Evolutionary conservation across 345 rosid genomes (phyloP).

Genomic region (Hibiscus mutabilis): DNA sequence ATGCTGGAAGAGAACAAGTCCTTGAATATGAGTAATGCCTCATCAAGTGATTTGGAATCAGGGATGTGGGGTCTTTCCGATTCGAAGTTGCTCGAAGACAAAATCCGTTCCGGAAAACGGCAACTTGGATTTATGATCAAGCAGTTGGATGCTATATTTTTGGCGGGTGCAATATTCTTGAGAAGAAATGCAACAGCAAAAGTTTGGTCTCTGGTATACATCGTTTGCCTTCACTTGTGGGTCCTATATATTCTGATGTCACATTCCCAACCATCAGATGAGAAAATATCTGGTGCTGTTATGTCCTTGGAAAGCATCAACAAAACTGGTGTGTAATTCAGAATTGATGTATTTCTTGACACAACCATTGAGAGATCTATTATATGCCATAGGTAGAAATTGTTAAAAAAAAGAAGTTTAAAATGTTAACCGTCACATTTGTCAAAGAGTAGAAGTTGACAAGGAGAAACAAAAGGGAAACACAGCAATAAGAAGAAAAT

Average conservation of each 20-base stretch:
- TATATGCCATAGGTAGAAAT: no score
- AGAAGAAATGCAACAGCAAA: constrained; percentile 73
- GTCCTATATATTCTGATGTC: constrained; percentile 69
- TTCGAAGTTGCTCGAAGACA: constrained; percentile 54
- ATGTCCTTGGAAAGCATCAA: constrained; percentile 68
- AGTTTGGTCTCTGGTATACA: constrained; percentile 59
- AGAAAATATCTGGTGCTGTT: constrained; percentile 57
- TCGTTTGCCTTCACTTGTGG: constrained; percentile 85
- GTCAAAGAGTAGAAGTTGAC: no score
- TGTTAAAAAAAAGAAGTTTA: no score
- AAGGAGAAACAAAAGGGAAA: no score
- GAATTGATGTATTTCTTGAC: background rate
- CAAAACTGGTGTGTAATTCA: constrained; percentile 33
- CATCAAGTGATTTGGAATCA: constrained; percentile 56
- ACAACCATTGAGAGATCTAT: background rate
- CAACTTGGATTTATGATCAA: constrained; percentile 59
- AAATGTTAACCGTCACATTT: no score
- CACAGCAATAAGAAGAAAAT: no score
- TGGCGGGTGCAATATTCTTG: constrained; percentile 65
- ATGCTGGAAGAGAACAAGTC: constrained; percentile 63
- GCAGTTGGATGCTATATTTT: constrained; percentile 68
- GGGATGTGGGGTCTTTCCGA: constrained; percentile 49
- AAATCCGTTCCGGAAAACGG: constrained; percentile 56
- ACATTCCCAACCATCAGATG: constrained; percentile 39
- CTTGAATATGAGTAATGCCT: constrained; percentile 19